phyloP scores from a whole-genome alignment of 2,329 filamentous ascomycete species.

The Pseudocercospora eumusae region DNA sequence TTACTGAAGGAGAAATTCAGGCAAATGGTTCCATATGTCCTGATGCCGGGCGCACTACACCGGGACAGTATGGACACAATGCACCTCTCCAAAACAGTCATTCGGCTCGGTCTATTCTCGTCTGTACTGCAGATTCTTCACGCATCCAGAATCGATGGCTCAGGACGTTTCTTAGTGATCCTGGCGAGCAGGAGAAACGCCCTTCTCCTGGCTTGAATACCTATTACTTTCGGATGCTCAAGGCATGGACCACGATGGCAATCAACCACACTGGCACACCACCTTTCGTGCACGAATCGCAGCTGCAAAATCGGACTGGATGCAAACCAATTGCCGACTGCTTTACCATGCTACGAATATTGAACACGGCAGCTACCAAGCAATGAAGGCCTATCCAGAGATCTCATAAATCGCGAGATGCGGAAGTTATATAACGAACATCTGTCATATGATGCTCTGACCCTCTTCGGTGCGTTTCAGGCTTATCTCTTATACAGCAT shows the following conservation, averaged over 20 bases:
- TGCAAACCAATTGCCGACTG: background rate
- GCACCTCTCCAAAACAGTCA: too few species aligned
- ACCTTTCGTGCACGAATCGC: background rate
- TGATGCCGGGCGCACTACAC: background rate
- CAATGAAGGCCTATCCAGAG: background rate
- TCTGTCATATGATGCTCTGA: background rate
- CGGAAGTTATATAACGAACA: background rate
- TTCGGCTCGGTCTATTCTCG: too few species aligned
- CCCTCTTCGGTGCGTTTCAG: background rate
- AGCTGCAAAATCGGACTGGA: background rate
- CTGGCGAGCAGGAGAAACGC: background rate
- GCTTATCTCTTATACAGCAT: background rate
- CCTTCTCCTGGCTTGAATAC: background rate
- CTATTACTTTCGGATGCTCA: background rate
- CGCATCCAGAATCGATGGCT: background rate
- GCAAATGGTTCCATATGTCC: background rate
- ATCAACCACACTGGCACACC: background rate
- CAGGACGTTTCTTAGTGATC: background rate
- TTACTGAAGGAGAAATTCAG: background rate
- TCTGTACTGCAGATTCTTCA: background rate
- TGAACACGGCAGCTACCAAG: background rate
- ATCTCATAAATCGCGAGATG: background rate
- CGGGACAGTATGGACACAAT: background rate
- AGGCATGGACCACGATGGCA: background rate
- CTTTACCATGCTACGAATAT: background rate